Conservation (phyloP, 768 basidiomycete species). For the Royoungia palumana region DNA sequence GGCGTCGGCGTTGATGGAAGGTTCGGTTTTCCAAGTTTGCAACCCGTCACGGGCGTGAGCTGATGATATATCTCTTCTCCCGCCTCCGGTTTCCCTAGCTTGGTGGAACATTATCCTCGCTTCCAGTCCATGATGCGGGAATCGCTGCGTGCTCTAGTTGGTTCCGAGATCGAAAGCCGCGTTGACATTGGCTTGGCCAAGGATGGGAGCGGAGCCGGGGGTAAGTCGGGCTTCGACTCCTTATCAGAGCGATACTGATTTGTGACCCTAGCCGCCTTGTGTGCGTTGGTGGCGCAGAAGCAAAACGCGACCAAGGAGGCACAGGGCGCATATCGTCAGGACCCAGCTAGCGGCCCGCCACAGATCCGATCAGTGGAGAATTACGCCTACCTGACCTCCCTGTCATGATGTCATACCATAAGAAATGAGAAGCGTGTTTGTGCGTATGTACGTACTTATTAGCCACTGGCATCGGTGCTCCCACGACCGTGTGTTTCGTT, state of each 20-base stretch:
- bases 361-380: constrained; percentile 14
- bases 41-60: background rate
- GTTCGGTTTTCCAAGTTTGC: constrained; percentile 35
- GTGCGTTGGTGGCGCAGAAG: constrained; percentile 53
- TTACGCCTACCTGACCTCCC: constrained; percentile 18
- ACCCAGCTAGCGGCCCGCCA: background rate
- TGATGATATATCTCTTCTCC: background rate
- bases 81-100: constrained; percentile 38
- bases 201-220: constrained; percentile 96
- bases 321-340: constrained; percentile 8
- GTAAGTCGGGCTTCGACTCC: constrained; percentile 38
- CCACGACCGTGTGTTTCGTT: constrained; percentile 3
- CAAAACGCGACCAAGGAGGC: constrained; percentile 17
- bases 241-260: background rate
- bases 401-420: constrained; percentile 12
- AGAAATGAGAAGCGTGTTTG: background rate
- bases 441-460: constrained; percentile 16
- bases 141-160: constrained; percentile 72
- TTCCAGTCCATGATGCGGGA: constrained; percentile 75
- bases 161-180: constrained; percentile 72
- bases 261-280: constrained; percentile 66
- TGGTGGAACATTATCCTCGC: constrained; percentile 89
- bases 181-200: constrained; percentile 92
- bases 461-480: background rate
- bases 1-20: constrained; percentile 92